Conservation (phyloP, 225 moss, liverwort and hornwort species). For the Bryoerythrophyllum caledonicum region DNA sequence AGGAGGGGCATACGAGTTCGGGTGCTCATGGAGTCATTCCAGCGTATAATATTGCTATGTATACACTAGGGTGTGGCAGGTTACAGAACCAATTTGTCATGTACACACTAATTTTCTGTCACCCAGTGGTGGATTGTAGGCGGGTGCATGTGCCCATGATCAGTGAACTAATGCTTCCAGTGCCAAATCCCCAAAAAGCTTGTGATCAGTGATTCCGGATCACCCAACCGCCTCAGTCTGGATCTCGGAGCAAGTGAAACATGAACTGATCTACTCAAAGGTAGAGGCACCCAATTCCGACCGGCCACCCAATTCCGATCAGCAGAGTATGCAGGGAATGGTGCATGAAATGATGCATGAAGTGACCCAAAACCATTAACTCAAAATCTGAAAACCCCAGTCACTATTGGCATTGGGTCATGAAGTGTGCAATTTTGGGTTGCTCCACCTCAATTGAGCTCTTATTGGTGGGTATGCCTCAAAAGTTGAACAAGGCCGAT, state of each 20-base stretch:
- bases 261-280: too few species aligned
- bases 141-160: slow-evolving; percentile 3
- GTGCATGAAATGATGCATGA: too few species aligned
- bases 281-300: too few species aligned
- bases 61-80: background rate
- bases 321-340: too few species aligned
- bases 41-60: background rate
- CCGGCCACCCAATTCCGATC: too few species aligned
- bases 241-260: background rate
- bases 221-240: background rate
- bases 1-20: background rate
- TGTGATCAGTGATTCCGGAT: background rate
- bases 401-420: too few species aligned
- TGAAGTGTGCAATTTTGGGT: too few species aligned
- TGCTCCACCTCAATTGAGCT: too few species aligned
- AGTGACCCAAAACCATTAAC: too few species aligned
- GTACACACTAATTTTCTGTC: background rate
- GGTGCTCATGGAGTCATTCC: background rate
- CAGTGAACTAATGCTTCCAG: background rate
- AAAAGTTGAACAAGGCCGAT: too few species aligned
- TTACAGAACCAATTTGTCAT: background rate
- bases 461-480: too few species aligned
- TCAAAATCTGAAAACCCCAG: too few species aligned
- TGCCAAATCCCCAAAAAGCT: background rate
- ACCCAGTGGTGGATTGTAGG: background rate